Percentiles rank a stretch among this genome's conserved stretches.
Evolutionary conservation across 768 basidiomycete species (phyloP).

Genomic region (Boletus speciosus): DNA sequence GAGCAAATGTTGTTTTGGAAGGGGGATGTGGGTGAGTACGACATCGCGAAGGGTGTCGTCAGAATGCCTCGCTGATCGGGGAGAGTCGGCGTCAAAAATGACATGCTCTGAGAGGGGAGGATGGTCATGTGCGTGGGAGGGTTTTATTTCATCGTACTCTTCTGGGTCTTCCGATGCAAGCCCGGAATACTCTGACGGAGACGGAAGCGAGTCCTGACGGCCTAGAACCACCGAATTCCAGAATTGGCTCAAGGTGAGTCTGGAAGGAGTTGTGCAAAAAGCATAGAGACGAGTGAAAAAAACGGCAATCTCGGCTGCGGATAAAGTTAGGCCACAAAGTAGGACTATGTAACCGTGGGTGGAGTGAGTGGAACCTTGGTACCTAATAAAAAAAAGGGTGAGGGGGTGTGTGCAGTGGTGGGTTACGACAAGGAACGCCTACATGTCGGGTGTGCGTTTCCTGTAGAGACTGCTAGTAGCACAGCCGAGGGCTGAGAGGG

Average conservation of each 20-base stretch:
- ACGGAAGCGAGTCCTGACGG: slow-evolving; percentile 31
- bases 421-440: slow-evolving; percentile 30
- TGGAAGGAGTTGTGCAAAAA: slow-evolving; percentile 44
- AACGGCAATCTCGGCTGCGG: slow-evolving; percentile 52
- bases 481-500: slow-evolving; percentile 58
- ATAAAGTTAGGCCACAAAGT: slow-evolving; percentile 42
- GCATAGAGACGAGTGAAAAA: slow-evolving; percentile 47
- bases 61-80: slow-evolving; percentile 42
- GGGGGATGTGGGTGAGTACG: slow-evolving; percentile 17
- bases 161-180: slow-evolving; percentile 54
- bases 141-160: slow-evolving; percentile 49
- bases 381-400: slow-evolving; percentile 45
- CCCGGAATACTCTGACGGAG: slow-evolving; percentile 51
- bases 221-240: slow-evolving; percentile 59
- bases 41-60: slow-evolving; percentile 55
- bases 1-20: slow-evolving; percentile 27
- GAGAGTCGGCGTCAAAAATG: slow-evolving; percentile 46
- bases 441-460: slow-evolving; percentile 83
- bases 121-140: slow-evolving; percentile 34
- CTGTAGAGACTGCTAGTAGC: slow-evolving; percentile 66
- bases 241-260: slow-evolving; percentile 46
- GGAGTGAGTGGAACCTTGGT: slow-evolving; percentile 61
- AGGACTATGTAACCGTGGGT: slow-evolving; percentile 59
- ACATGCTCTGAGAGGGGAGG: slow-evolving; percentile 53
- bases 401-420: not conserved